A percentile compares a stretch with the other conserved stretches of the same genome.
phyloP scores from a whole-genome alignment of 202 grass and related monocot species.

The Carex sylvatica region DNA sequence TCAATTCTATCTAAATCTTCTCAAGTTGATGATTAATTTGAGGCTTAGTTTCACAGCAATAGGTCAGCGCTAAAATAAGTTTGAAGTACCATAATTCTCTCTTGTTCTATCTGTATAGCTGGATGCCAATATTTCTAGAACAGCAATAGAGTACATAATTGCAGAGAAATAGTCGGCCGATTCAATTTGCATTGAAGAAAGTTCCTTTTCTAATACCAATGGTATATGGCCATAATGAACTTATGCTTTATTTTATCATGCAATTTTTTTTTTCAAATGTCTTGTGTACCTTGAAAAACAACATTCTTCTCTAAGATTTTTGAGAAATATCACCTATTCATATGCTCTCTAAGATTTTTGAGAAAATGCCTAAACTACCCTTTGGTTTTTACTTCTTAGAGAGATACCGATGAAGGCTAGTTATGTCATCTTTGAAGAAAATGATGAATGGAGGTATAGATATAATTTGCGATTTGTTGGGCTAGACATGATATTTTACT shows the following conservation, averaged over 20 bases:
- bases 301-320: not conserved
- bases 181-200: slow-evolving; percentile 34
- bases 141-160: slow-evolving; percentile 76
- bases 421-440: not conserved
- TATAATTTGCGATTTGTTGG: not conserved
- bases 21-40: not conserved
- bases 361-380: not conserved
- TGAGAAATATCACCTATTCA: not conserved
- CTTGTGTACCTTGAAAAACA: not conserved
- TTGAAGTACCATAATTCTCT: slow-evolving; percentile 13
- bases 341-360: not conserved
- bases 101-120: slow-evolving; percentile 32
- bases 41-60: not conserved
- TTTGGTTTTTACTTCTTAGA: not conserved
- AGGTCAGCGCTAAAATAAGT: not conserved
- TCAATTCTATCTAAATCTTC: no score
- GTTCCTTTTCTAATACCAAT: slow-evolving; percentile 30
- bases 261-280: not conserved
- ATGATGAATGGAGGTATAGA: not conserved
- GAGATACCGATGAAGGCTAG: not conserved
- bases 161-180: slow-evolving; percentile 33
- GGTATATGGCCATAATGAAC: slow-evolving; percentile 6
- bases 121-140: slow-evolving; percentile 52
- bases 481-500: not conserved
- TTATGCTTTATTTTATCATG: not conserved